Evolutionary conservation across 257 asterid genomes (phyloP).

Genomic region (Rhazya stricta): DNA sequence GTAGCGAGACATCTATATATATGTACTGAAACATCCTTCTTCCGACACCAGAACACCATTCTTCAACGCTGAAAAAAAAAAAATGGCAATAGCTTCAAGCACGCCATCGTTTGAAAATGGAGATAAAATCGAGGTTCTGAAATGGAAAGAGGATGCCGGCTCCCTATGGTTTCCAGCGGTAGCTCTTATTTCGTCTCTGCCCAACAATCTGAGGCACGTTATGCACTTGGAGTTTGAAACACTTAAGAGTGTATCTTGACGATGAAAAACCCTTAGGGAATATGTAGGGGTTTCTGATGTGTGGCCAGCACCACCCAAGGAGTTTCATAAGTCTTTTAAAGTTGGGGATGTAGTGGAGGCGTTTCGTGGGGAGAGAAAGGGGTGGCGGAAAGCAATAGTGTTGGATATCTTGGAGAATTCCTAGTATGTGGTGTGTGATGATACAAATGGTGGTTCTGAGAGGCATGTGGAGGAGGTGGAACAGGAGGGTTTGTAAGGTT

Average conservation of each 20-base stretch:
- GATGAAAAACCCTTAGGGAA: conserved; percentile 22
- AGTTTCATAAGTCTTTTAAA: conserved; percentile 39
- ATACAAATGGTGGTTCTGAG: conserved; percentile 1
- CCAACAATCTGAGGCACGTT: not conserved
- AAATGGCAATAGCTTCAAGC: not conserved
- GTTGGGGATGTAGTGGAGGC: conserved; percentile 50
- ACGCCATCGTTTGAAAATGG: conserved; percentile 6
- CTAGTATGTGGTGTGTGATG: conserved; percentile 33
- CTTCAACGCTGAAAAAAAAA: no score
- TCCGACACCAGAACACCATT: not conserved
- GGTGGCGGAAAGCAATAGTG: conserved; percentile 45
- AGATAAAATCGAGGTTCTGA: conserved; percentile 21
- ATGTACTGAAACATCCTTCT: not conserved
- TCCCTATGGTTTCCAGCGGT: conserved; percentile 20
- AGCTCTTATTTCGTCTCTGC: conserved; percentile 11
- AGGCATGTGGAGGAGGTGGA: conserved; percentile 26
- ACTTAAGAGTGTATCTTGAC: not conserved
- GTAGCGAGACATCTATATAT: no score
- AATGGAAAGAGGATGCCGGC: not conserved
- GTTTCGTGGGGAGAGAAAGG: conserved; percentile 23
- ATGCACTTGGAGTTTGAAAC: conserved; percentile 31
- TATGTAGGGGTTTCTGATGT: conserved; percentile 28
- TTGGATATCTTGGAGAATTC: conserved; percentile 43
- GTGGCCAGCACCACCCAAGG: conserved; percentile 42
- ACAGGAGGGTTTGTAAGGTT: conserved; percentile 41